Conservation (phyloP, 805 yeast species). For the Candida takata region DNA sequence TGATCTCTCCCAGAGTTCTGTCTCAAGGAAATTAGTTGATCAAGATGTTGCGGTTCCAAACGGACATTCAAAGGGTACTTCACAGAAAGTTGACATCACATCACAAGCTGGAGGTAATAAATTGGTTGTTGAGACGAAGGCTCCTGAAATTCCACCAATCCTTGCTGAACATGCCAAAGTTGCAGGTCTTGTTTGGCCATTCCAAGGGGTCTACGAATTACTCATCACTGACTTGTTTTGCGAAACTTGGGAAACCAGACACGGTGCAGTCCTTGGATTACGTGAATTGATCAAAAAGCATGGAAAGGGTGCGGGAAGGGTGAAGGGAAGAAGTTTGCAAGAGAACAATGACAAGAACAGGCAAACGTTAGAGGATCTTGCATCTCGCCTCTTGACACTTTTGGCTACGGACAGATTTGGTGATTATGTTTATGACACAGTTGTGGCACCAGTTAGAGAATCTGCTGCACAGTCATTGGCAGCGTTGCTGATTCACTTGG, state of each 20-base stretch:
- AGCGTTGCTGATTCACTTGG: slow-evolving; percentile 72
- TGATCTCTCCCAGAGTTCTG: slow-evolving; percentile 65
- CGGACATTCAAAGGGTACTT: slow-evolving; percentile 6
- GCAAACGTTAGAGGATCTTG: slow-evolving; percentile 76
- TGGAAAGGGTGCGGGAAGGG: slow-evolving; percentile 80
- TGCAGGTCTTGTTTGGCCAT: slow-evolving; percentile 82
- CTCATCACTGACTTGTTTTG: slow-evolving; percentile 72
- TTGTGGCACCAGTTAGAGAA: slow-evolving; percentile 96
- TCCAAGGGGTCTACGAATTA: slow-evolving; percentile 86
- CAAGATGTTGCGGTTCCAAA: slow-evolving; percentile 20
- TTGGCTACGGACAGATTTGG: slow-evolving; percentile 94
- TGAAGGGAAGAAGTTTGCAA: slow-evolving; percentile 48
- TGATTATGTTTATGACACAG: slow-evolving; percentile 95
- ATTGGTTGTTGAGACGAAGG: slow-evolving; percentile 75
- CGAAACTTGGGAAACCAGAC: slow-evolving; percentile 91
- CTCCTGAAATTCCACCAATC: slow-evolving; percentile 56
- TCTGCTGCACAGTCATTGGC: slow-evolving; percentile 94
- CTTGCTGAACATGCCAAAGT: slow-evolving; percentile 65
- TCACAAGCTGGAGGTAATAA: slow-evolving; percentile 75
- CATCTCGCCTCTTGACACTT: slow-evolving; percentile 75
- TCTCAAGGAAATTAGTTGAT: slow-evolving; percentile 45
- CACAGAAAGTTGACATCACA: slow-evolving; percentile 49
- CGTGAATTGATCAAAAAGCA: slow-evolving; percentile 80
- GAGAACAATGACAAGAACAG: slow-evolving; percentile 64
- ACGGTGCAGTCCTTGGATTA: slow-evolving; percentile 90